These are phyloP conservation scores for Priceomyces haplophilus DNA, from an alignment of 805 yeast species.

Conservation along the genomic window DNA sequence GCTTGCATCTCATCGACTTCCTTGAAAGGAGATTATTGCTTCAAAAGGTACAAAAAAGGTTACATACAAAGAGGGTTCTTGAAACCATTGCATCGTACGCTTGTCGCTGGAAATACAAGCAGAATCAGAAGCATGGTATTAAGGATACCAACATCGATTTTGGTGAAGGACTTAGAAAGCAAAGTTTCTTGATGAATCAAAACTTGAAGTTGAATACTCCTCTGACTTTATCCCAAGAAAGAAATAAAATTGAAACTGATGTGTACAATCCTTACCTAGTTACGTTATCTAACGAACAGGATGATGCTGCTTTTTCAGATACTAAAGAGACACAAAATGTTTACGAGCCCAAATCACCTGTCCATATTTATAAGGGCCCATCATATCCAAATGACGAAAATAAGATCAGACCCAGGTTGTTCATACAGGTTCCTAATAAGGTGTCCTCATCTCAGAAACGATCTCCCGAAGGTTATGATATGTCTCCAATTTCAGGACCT, in stretches of 20 bases:
- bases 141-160: constrained; percentile 23
- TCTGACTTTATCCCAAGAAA: constrained; percentile 9
- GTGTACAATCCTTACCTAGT: not conserved
- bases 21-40: constrained; percentile 58
- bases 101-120: constrained; percentile 44
- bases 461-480: constrained; percentile 10
- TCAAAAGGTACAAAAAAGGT: constrained; percentile 52
- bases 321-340: constrained; percentile 20
- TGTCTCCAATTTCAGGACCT: constrained; percentile 14
- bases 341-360: constrained; percentile 31
- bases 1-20: constrained; percentile 70
- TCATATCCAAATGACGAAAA: constrained; percentile 1
- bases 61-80: constrained; percentile 40
- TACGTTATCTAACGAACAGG: not conserved
- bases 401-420: constrained; percentile 15
- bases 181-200: constrained; percentile 26
- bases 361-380: constrained; percentile 19
- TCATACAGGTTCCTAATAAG: constrained; percentile 15
- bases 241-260: not conserved
- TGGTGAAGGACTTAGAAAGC: constrained; percentile 20
- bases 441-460: not conserved
- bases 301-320: constrained; percentile 8
- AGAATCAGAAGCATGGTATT: constrained; percentile 27
- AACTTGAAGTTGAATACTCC: constrained; percentile 15
- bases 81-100: constrained; percentile 49